A percentile compares a stretch with the other conserved stretches of the same genome.
Evolutionary conservation across 2,329 filamentous ascomycete species (phyloP).

Genomic region (Trichoderma koningiopsis): DNA sequence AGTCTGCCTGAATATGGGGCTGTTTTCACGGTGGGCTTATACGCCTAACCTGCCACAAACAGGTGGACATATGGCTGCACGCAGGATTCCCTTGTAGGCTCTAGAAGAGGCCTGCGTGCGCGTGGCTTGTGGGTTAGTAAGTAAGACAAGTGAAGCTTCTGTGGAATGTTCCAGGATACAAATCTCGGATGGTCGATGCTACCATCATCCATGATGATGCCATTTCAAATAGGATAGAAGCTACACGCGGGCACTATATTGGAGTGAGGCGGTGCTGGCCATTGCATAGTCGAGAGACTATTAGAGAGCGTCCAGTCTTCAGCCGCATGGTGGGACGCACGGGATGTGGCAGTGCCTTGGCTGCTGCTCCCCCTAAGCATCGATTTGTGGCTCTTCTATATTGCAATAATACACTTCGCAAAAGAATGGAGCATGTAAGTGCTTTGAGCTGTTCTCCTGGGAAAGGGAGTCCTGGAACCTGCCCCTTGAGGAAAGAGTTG

Average conservation of each 20-base stretch:
- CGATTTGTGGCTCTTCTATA: neutral
- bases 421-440: neutral
- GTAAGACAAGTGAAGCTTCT: neutral
- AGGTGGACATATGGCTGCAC: neutral
- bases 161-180: constrained; percentile 7
- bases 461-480: neutral
- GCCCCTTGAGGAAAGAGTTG: neutral
- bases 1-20: constrained; percentile 16
- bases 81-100: constrained; percentile 6
- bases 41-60: neutral
- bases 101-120: neutral
- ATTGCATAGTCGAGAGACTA: neutral
- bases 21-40: constrained; percentile 17
- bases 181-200: neutral
- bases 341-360: neutral
- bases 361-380: constrained; percentile 7
- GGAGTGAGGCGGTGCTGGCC: constrained; percentile 4
- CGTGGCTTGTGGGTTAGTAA: neutral
- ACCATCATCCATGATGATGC: neutral
- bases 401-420: neutral
- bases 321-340: constrained; percentile 17
- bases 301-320: neutral
- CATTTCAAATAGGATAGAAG: neutral
- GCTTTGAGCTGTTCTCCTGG: neutral
- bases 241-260: neutral